Percentiles rank a stretch among this genome's conserved stretches.
Evolutionary conservation across 345 rosid genomes (phyloP).

Genomic region (Sisymbrium altissimum): DNA sequence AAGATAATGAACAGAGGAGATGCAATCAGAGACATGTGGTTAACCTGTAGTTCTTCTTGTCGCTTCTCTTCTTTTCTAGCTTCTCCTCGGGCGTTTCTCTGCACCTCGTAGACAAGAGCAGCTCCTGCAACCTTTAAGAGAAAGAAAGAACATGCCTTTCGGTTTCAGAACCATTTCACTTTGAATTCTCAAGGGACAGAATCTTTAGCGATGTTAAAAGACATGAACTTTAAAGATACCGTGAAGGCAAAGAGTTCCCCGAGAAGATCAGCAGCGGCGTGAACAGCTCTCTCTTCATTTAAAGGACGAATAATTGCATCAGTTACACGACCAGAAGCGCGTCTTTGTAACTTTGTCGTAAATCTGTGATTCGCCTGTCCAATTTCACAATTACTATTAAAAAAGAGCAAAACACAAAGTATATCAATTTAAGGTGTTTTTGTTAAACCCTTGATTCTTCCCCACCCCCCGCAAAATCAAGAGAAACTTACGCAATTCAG

Average conservation of each 20-base stretch:
- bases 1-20: background rate
- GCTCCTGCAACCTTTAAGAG: slow-evolving; percentile 64
- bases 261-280: slow-evolving; percentile 80
- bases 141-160: background rate
- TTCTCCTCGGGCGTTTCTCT: slow-evolving; percentile 78
- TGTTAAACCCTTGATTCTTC: slow-evolving; percentile 15
- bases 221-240: slow-evolving; percentile 39
- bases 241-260: slow-evolving; percentile 81
- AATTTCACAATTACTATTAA: background rate
- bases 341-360: slow-evolving; percentile 65
- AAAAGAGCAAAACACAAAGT: background rate
- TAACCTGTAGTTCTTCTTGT: slow-evolving; percentile 52
- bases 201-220: background rate
- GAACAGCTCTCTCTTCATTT: slow-evolving; percentile 83
- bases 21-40: background rate
- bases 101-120: slow-evolving; percentile 71
- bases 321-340: slow-evolving; percentile 57
- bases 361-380: slow-evolving; percentile 71
- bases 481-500: background rate
- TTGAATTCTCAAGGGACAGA: background rate
- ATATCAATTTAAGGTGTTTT: background rate
- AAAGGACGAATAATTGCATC: slow-evolving; percentile 73
- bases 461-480: background rate
- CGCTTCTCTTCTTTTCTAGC: slow-evolving; percentile 73
- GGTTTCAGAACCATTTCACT: slow-evolving; percentile 6